Base-by-base conservation (phyloP, 352 stramenopile species). In the Thalassiosira hispida region DNA sequence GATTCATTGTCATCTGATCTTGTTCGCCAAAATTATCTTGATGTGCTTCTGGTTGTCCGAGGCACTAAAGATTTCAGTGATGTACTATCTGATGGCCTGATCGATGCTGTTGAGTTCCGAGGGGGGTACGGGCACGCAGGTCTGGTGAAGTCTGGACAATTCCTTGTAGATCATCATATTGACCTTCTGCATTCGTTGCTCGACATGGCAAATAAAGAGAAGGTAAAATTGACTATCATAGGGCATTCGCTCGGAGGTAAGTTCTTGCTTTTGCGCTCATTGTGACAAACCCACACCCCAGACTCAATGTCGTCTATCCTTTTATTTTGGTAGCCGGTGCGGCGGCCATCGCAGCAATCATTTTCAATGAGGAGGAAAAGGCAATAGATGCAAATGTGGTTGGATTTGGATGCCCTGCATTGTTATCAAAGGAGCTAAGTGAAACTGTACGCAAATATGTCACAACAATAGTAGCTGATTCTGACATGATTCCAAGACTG, bases 331-430 rank as follows among this genome's bases (percentile, higher is more conserved):
- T 23, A 33, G 73, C 73, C 51, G 73, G 73, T 42, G 73, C 46
- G 18, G 73, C 63, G 18, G n/a, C 53, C 25, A 82, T 82, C 42
- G 73, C 73, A 62, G 73, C 51, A 25, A 72, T 77, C 1, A 49
- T 68, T 52, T 66, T 73, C 23, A 82, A 82, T 46, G 65, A 82
- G 18, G 44, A 86, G 16, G 75, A 71, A 67, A 14, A 23, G 11
- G 27, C 9, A 14, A 67, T 79, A 9, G 73, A 82, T 33, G 73
- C 73, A 4, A 62, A 57, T 29, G 66, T 49, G 14, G 71, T 82
- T 61, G 66, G 27, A 31, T 77, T 82, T 73, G 73, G 65, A 46
- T 82, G 73, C 23, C 73, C 73, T 40, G 40, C 56, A 52, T 46
- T 82, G 23, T 52, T 82, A 20, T 49, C 23, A 12, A 56, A 63